A percentile compares a stretch with the other conserved stretches of the same genome.
These are phyloP conservation scores for Taphrina populina DNA, from an alignment of 1,139 yeast genomes.

Conservation along the genomic window DNA sequence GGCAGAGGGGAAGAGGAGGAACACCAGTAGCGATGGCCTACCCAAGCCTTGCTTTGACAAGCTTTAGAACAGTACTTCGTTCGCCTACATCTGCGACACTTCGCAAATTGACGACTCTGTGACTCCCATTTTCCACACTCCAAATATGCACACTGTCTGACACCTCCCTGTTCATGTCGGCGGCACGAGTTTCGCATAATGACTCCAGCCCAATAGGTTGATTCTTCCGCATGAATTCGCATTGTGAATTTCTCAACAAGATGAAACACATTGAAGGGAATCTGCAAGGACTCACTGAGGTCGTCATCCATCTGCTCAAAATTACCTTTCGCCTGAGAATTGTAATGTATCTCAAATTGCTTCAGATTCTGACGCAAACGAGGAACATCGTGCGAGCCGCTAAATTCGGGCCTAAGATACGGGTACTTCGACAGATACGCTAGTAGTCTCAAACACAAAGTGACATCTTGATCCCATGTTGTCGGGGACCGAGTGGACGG, in stretches of 20 bases:
- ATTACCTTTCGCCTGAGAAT: constrained; percentile 1
- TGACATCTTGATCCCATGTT: constrained; percentile 88
- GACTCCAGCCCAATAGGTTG: constrained; percentile 95
- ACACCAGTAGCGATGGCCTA: constrained; percentile 92
- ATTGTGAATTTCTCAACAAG: constrained; percentile 88
- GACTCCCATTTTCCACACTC: constrained; percentile 96
- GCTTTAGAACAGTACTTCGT: constrained; percentile 92
- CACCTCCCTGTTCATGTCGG: constrained; percentile 79
- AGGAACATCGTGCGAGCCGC: constrained; percentile 64
- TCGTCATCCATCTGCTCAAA: constrained; percentile 30
- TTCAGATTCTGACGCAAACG: constrained; percentile 43
- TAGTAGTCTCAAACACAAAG: constrained; percentile 85
- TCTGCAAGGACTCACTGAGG: constrained; percentile 17
- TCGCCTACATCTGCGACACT: constrained; percentile 89
- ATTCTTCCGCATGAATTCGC: constrained; percentile 63
- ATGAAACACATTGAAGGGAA: constrained; percentile 68
- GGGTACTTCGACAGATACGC: constrained; percentile 94
- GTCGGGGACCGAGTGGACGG: too few relatives aligned
- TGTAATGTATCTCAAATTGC: constrained; percentile 35
- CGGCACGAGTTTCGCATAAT: constrained; percentile 94
- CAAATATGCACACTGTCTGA: constrained; percentile 90
- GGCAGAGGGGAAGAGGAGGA: constrained; percentile 12
- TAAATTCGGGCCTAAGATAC: constrained; percentile 67
- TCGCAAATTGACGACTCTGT: constrained; percentile 85
- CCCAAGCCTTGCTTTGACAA: constrained; percentile 92